Evolutionary conservation across 2,329 filamentous ascomycete species (phyloP), one percentile per base, ranked within the genome.

Genomic region (Coniella lustricola): DNA sequence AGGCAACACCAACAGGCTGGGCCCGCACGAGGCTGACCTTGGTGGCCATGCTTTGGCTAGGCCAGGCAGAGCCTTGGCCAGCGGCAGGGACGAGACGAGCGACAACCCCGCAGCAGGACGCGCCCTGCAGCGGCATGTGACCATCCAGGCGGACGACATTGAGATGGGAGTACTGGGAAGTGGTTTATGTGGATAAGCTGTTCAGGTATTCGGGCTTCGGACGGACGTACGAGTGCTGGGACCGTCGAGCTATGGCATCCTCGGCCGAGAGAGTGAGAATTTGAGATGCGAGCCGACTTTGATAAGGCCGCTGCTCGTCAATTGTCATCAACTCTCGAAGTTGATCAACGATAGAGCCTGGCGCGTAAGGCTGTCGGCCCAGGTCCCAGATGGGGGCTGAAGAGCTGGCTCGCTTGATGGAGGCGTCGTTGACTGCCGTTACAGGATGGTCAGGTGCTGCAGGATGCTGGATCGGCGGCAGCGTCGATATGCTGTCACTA

Each of bases 181-280:
- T 7, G 17, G n/a, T 39, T 35, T 39, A 33, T 35, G 35, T 39
- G 22, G 16, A 31, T n/a, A 13, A 13, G 21, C 13, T 12, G 22
- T n/a, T 41, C 38, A 31, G 14, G 17, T n/a, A 8, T 9, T 21
- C 5, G 18, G 14, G 22, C n/a, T 14, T 33, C n/a, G 35, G 36
- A 18, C 5, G 39, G 39, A 18, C 25, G 25, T 29, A 10, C 25
- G 5, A 10, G 25, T 7, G 40, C 17, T 20, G 34, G 18, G 49
- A 29, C 21, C 37, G 44, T 33, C 18, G 45, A 31, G 33, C 44
- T 50, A 46, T 41, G 20, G 50, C 31, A 52, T 50, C 50, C 47
- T 46, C 46, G 44, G 32, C 33, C 39, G 25, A 31, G 16, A 31
- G 17, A 17, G 32, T 16, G 20, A 29, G 44, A 34, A 46, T 41